Percentiles rank a stretch among this genome's conserved stretches.
These are phyloP conservation scores for Xylaria grammica DNA, from an alignment of 495 filamentous ascomycete species.

Conservation along the genomic window DNA sequence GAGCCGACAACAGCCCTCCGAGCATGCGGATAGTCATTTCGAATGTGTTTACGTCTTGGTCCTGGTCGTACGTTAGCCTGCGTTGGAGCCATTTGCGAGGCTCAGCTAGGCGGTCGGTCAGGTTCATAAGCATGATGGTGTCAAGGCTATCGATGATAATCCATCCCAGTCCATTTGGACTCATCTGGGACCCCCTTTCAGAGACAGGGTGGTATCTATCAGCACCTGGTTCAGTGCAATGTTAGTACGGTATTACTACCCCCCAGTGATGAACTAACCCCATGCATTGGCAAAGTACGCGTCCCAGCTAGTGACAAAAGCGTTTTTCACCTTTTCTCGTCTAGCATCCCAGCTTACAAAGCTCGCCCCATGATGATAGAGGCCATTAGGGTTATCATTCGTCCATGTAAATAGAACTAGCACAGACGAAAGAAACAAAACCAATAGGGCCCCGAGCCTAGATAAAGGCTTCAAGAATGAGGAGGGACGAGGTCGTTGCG, in stretches of 20 bases:
- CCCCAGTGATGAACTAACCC: slow-evolving; percentile 53
- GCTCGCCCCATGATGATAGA: slow-evolving; percentile 21
- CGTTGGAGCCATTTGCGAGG: slow-evolving; percentile 76
- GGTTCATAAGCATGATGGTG: slow-evolving; percentile 84
- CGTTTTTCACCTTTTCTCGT: slow-evolving; percentile 67
- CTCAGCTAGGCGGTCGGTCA: slow-evolving; percentile 71
- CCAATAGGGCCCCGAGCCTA: not conserved
- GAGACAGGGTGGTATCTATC: slow-evolving; percentile 73
- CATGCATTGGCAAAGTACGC: slow-evolving; percentile 71
- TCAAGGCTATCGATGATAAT: slow-evolving; percentile 83
- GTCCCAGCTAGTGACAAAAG: slow-evolving; percentile 69
- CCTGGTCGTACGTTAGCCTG: slow-evolving; percentile 70
- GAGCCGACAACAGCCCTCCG: slow-evolving; percentile 77
- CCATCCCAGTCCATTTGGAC: slow-evolving; percentile 71
- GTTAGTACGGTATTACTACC: slow-evolving; percentile 11
- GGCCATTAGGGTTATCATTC: slow-evolving; percentile 26
- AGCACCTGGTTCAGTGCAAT: slow-evolving; percentile 50
- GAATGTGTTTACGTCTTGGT: slow-evolving; percentile 81
- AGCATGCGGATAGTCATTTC: slow-evolving; percentile 86
- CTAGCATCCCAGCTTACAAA: slow-evolving; percentile 60
- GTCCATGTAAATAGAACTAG: slow-evolving; percentile 20
- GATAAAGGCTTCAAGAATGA: not conserved
- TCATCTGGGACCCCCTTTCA: slow-evolving; percentile 69
- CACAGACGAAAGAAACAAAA: not conserved
- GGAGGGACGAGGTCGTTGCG: not conserved